Evolutionary conservation across 192 early-diverging fungal species (phyloP), one percentile per base, ranked within the genome.

Genomic region (Phlyctochytrium planicorne): DNA sequence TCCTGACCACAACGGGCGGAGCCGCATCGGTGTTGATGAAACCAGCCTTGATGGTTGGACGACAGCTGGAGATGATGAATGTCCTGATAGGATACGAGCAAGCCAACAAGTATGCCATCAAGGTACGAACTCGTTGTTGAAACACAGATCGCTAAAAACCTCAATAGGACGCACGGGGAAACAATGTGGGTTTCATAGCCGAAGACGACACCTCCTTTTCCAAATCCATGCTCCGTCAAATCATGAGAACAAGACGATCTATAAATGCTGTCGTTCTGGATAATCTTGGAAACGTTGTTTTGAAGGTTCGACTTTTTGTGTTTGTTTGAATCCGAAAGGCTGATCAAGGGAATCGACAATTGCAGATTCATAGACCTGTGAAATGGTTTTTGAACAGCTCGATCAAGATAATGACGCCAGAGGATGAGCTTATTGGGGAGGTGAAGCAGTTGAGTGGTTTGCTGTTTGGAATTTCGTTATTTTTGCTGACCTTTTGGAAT

Each of bases 1-100:
- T 65, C 0, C 40, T 74, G 16, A 61, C 61, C 29, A 64, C 63
- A 24, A 23, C 29, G 2, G 60, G 59, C 24, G 65, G 66, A 10
- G 69, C 77, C 3, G 63, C 69, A 50, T 67, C 33, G 10, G 67
- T 79, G 16, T 59, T 79, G 36, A 61, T 78, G 0, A 83, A 89
- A 52, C 72, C 85, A 3, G 86, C 86, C 0, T 63, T 92, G 33
- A 75, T 90, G n/a, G 82, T 92, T 30, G 83, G 78, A 1, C 63
- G 93, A 3, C 89, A 93, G 69, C 53, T 95, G 23, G 93, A 95
- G 71, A 92, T 95, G 87, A 74, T 95, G 73, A 95, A 94, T 67
- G 78, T 89, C 0, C 79, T 86, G 34, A 33, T 89, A 34, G 81
- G 84, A 53, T 93, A 87, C 65, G 91, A 95, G 71, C 91, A 95